Evolutionary conservation across 129 eudicot species (phyloP).

Genomic region (Pulicaria dysenterica): DNA sequence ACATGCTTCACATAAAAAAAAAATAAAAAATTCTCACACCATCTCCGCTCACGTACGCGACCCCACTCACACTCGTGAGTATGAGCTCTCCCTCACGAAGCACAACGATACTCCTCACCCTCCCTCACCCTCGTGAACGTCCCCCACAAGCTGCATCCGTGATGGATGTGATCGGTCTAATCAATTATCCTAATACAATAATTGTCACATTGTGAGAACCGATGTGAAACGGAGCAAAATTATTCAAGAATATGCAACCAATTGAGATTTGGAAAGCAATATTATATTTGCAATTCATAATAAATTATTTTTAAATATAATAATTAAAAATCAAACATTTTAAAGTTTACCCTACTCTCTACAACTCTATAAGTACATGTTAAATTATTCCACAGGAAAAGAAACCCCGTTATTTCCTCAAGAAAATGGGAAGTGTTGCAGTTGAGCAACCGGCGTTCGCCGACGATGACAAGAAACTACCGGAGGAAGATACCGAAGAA

Average conservation of each 20-base stretch:
- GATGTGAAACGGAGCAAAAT: slow-evolving; percentile 13
- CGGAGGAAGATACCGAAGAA: slow-evolving; percentile 34
- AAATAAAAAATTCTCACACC: too few species aligned
- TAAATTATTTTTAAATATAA: neutral
- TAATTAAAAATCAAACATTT: neutral
- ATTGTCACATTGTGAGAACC: neutral
- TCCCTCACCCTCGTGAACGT: too few species aligned
- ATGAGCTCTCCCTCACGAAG: too few species aligned
- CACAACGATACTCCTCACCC: too few species aligned
- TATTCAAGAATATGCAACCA: neutral
- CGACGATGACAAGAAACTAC: neutral
- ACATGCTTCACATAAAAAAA: too few species aligned
- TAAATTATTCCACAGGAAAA: neutral
- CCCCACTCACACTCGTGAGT: too few species aligned
- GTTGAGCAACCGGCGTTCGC: slow-evolving; percentile 24
- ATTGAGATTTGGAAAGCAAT: too few species aligned
- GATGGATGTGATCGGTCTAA: too few species aligned
- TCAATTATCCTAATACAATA: too few species aligned
- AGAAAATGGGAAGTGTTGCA: slow-evolving; percentile 34
- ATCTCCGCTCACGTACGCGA: too few species aligned
- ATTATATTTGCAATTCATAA: neutral
- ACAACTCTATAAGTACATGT: neutral
- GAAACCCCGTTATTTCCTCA: too few species aligned
- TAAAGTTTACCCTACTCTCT: neutral
- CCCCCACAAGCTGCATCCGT: too few species aligned